phyloP scores from a whole-genome alignment of 331 rosid genomes.

The Pyrus hybrid region DNA sequence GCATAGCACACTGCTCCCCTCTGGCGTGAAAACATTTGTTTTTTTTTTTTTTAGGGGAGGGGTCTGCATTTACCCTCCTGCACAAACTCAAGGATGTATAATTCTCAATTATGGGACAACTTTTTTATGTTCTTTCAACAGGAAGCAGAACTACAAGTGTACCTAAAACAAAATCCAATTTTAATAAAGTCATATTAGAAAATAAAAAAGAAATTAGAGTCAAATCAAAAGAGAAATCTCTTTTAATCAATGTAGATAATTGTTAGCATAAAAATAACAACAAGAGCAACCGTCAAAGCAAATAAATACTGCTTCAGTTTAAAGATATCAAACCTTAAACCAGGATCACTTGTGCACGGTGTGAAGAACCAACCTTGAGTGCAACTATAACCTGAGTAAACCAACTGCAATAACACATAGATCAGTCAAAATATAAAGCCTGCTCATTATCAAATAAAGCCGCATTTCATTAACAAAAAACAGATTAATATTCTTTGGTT shows the following conservation, averaged over 20 bases:
- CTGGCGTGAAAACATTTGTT: not conserved
- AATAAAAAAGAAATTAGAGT: not conserved
- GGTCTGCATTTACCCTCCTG: not conserved
- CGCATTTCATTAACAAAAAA: not conserved
- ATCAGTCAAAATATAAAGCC: not conserved
- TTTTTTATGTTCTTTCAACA: not conserved
- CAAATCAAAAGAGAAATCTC: not conserved
- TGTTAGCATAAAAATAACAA: not conserved
- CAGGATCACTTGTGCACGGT: conserved; percentile 56
- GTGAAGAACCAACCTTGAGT: conserved; percentile 99
- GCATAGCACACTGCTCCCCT: not conserved
- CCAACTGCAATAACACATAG: conserved; percentile 40
- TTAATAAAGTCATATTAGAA: not conserved
- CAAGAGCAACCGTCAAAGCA: conserved; percentile 10
- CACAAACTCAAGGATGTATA: not conserved
- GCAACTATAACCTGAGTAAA: conserved; percentile 85
- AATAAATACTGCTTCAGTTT: conserved; percentile 6
- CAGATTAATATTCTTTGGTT: not conserved
- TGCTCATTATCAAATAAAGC: not conserved
- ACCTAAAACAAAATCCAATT: not conserved
- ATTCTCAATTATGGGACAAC: not conserved
- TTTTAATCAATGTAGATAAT: not conserved
- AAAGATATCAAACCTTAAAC: conserved; percentile 62
- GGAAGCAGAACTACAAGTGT: not conserved
- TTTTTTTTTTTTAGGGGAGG: not conserved